phyloP scores from a whole-genome alignment of 805 yeast species.

The Ogataea methanolica region DNA sequence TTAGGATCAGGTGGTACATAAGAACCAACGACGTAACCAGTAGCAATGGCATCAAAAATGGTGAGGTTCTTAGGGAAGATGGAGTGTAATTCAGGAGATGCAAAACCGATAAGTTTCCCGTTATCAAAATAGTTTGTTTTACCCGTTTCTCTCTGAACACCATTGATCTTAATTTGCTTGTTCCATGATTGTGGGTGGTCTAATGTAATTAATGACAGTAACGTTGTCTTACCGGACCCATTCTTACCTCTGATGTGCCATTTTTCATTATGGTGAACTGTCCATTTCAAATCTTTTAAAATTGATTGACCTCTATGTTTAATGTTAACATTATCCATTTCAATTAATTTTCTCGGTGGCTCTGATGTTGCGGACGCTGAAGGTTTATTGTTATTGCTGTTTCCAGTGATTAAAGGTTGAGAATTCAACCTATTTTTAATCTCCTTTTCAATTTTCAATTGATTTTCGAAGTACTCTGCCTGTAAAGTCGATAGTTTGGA shows the following conservation, averaged over 20 bases:
- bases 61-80: conserved; percentile 62
- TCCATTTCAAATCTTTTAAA: conserved; percentile 59
- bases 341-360: conserved; percentile 27
- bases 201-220: conserved; percentile 77
- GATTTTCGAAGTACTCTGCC: conserved; percentile 20
- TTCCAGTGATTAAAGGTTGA: too few species aligned
- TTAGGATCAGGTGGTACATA: conserved; percentile 42
- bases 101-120: conserved; percentile 74
- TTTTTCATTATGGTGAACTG: conserved; percentile 62
- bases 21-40: conserved; percentile 74
- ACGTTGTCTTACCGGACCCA: conserved; percentile 91
- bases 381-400: not conserved
- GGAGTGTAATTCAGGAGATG: conserved; percentile 91
- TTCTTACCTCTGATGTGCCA: conserved; percentile 91
- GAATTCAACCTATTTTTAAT: not conserved
- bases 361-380: not conserved
- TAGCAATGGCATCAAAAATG: conserved; percentile 53
- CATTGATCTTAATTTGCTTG: conserved; percentile 56
- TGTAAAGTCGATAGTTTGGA: conserved; percentile 19
- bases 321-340: conserved; percentile 60
- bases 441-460: conserved; percentile 10
- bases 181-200: conserved; percentile 98
- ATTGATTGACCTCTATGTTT: conserved; percentile 60
- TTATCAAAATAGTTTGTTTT: conserved; percentile 69
- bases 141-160: conserved; percentile 70